Base-by-base conservation (phyloP, 2,329 filamentous ascomycete species). In the Botryosphaeria dothidea region DNA sequence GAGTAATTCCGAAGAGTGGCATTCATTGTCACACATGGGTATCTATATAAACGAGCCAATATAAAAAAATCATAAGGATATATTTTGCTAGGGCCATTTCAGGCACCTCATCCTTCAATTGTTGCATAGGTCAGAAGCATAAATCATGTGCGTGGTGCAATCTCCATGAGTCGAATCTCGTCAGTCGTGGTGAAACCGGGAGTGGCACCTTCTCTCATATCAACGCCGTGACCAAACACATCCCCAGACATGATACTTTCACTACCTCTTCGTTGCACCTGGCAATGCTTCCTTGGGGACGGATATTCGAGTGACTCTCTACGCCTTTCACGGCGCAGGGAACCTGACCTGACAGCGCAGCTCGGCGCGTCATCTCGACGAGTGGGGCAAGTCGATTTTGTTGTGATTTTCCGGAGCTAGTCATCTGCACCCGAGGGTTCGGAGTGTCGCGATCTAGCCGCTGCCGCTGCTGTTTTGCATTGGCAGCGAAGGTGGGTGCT, bases 391-490 rank as follows among this genome's bases (percentile, higher is more conserved):
- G 56, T 48, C 34, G 56, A 46, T 46, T 27, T n/a, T 52, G 56
- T 46, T 60, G 38, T 31, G 27, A 31, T 60, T 11, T 46, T 60
- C 8, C 38, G 29, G 56, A 31, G 38, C 27, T 23, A 34, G 8
- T 60, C 25, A 17, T 60, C 41, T 36, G 41, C 41, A 34, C 46
- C 27, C 19, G 25, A 25, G 23, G 29, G 29, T 31, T 27, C 17
- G 21, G 15, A 6, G 15, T 4, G 15, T 34, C 15, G 17, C 17
- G 51, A 4, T 31, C 46, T 64, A 67, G n/a, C 65, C 56, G 19
- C 64, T 67, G 51, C 49, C 57, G 19, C 46, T 63, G 46, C 66
- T 66, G 21, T 43, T 64, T 52, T 66, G 64, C 41, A 62, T 61
- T 29, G 54, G 65, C 45, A 66, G 13, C 7, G 41, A 62, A 4